phyloP scores from a whole-genome alignment of 2,329 filamentous ascomycete genomes.

The Didymella keratinophila region DNA sequence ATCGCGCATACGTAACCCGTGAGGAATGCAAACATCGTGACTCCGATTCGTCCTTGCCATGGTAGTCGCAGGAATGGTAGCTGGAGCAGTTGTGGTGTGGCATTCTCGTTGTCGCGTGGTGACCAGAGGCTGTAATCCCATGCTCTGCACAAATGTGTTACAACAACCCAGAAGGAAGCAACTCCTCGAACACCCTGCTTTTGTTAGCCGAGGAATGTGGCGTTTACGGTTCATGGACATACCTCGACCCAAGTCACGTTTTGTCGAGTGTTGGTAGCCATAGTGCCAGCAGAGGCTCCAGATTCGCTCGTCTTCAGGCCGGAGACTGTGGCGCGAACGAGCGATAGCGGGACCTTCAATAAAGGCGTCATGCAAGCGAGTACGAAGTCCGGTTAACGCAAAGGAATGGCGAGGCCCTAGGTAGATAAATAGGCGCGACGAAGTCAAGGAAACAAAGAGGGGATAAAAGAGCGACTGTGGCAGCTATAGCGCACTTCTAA shows the following conservation, averaged over 20 bases:
- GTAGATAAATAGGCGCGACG: slow-evolving; percentile 4
- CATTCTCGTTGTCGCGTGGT: slow-evolving; percentile 54
- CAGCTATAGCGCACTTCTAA: slow-evolving; percentile 38
- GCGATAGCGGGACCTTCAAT: slow-evolving; percentile 34
- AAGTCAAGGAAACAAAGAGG: slow-evolving; percentile 21
- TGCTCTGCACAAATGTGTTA: slow-evolving; percentile 61
- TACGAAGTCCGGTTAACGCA: slow-evolving; percentile 15
- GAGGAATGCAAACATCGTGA: slow-evolving; percentile 64
- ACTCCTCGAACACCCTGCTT: slow-evolving; percentile 60
- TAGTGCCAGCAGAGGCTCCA: slow-evolving; percentile 26
- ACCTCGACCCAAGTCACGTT: slow-evolving; percentile 55
- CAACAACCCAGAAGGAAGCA: slow-evolving; percentile 62
- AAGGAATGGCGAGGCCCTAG: slow-evolving; percentile 17
- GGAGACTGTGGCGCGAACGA: slow-evolving; percentile 38
- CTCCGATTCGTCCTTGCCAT: slow-evolving; percentile 62
- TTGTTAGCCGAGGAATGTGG: slow-evolving; percentile 13
- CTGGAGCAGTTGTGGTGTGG: slow-evolving; percentile 57
- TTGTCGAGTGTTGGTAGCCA: slow-evolving; percentile 43
- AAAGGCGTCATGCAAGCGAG: slow-evolving; percentile 39
- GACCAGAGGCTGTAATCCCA: slow-evolving; percentile 62
- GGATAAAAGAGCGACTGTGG: slow-evolving; percentile 31
- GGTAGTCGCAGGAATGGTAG: slow-evolving; percentile 63
- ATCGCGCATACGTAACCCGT: slow-evolving; percentile 65
- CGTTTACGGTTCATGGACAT: slow-evolving; percentile 20
- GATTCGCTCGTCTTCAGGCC: slow-evolving; percentile 24